A percentile compares a stretch with the other conserved stretches of the same genome.
These are phyloP conservation scores for Fusarium guadeloupense DNA, from an alignment of 2,329 filamentous ascomycete species.

Conservation along the genomic window DNA sequence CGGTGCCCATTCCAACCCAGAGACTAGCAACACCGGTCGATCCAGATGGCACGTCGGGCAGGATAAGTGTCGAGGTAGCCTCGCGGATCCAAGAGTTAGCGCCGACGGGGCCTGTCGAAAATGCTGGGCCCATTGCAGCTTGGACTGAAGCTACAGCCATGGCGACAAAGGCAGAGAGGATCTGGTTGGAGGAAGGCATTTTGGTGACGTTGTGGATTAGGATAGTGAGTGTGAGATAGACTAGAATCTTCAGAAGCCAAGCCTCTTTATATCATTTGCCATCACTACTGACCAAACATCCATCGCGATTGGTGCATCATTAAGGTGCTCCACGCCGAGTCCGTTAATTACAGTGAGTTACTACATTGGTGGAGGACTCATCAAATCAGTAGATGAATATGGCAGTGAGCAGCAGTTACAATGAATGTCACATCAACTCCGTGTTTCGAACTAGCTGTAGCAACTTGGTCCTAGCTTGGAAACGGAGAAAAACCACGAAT, in stretches of 20 bases:
- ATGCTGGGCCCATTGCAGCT: conserved; percentile 49
- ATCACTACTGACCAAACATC: background rate
- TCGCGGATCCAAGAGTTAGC: conserved; percentile 54
- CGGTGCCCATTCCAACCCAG: conserved; percentile 60
- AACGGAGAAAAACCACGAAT: background rate
- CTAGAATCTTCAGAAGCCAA: background rate
- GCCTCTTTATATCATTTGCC: background rate
- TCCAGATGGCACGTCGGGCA: conserved; percentile 51
- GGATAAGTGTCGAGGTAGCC: conserved; percentile 54
- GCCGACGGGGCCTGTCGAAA: conserved; percentile 56
- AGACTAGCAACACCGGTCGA: conserved; percentile 52
- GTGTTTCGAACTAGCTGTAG: background rate
- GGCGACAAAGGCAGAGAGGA: conserved; percentile 28
- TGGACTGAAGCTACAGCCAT: conserved; percentile 26
- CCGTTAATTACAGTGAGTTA: conserved; percentile 7
- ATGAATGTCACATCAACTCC: background rate
- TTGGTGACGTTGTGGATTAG: background rate
- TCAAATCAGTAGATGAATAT: background rate
- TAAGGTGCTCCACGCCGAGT: conserved; percentile 4
- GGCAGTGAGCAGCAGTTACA: background rate
- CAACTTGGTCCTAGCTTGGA: background rate
- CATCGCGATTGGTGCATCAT: conserved; percentile 10
- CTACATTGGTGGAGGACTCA: conserved; percentile 12
- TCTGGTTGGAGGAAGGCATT: conserved; percentile 31
- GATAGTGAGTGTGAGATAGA: background rate